Evolutionary conservation across 768 basidiomycete genomes (phyloP).

Genomic region (Hebeloma cylindrosporum): DNA sequence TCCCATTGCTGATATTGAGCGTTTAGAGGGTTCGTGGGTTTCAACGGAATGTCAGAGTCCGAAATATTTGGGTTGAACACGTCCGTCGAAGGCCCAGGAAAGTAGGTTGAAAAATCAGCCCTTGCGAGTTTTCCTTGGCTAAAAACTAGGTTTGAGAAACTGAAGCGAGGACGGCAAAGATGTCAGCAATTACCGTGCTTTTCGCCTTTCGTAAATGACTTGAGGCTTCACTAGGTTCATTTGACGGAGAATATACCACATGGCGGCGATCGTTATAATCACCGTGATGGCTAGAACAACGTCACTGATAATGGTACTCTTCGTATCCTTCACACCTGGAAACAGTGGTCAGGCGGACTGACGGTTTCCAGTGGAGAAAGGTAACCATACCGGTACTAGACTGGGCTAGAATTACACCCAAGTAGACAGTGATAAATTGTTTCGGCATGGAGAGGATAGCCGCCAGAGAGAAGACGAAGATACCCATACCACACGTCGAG

Average conservation of each 20-base stretch:
- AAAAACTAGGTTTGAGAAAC: constrained; percentile 4
- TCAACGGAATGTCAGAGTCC: constrained; percentile 44
- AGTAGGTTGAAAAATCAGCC: constrained; percentile 21
- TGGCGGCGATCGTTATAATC: constrained; percentile 70
- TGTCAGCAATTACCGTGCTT: constrained; percentile 52
- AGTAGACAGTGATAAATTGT: constrained; percentile 89
- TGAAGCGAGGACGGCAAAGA: neutral
- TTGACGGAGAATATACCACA: constrained; percentile 79
- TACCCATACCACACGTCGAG: constrained; percentile 85
- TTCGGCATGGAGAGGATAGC: constrained; percentile 85
- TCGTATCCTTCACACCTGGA: constrained; percentile 38
- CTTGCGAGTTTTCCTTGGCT: constrained; percentile 56
- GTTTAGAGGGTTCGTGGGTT: constrained; percentile 25
- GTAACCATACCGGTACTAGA: constrained; percentile 36
- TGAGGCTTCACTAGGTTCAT: constrained; percentile 69
- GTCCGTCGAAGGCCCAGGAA: constrained; percentile 17
- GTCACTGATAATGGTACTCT: constrained; percentile 67
- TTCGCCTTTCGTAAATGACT: constrained; percentile 69
- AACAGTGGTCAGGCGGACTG: neutral
- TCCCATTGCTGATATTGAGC: constrained; percentile 52
- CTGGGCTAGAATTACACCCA: constrained; percentile 76
- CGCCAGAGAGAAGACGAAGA: constrained; percentile 74
- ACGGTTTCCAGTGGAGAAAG: neutral
- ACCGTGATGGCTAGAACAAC: constrained; percentile 66
- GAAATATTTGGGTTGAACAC: constrained; percentile 26